phyloP scores from a whole-genome alignment of 176 grass and related monocot genomes.

The Aegilops tauschii region DNA sequence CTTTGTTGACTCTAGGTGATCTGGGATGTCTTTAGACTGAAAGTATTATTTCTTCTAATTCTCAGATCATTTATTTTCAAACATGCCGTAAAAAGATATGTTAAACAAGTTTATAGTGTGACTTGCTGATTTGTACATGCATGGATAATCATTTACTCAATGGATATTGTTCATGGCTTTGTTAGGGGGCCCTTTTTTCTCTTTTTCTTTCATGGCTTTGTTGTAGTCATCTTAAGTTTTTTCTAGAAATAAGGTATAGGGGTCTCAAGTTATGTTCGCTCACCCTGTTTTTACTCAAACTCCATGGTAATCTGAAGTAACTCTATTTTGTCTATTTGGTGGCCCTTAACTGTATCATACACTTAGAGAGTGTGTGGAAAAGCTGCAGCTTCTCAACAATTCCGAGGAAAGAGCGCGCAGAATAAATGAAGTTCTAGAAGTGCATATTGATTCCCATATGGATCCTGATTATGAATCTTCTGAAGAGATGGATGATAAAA shows the following conservation, averaged over 20 bases:
- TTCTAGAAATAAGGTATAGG: neutral
- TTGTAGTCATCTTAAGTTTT: neutral
- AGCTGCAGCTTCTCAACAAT: slow-evolving; percentile 69
- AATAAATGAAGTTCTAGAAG: slow-evolving; percentile 71
- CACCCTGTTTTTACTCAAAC: neutral
- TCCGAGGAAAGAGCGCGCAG: slow-evolving; percentile 75
- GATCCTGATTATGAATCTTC: slow-evolving; percentile 83
- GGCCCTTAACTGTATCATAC: slow-evolving; percentile 76
- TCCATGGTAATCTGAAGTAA: neutral
- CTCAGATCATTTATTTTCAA: neutral
- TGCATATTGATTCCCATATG: slow-evolving; percentile 84
- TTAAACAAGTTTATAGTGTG: neutral
- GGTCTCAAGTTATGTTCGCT: neutral
- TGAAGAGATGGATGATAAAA: slow-evolving; percentile 60
- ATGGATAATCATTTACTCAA: slow-evolving; percentile 15
- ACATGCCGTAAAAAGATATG: neutral
- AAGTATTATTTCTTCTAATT: neutral
- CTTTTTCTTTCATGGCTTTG: neutral
- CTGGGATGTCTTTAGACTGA: neutral
- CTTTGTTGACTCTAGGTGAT: slow-evolving; percentile 14
- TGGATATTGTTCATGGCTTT: neutral
- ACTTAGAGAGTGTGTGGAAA: slow-evolving; percentile 88
- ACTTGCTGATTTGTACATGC: neutral
- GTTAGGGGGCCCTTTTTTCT: neutral
- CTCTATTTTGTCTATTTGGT: slow-evolving; percentile 28